Percentiles rank a stretch among this genome's conserved stretches.
These are phyloP conservation scores for Sarocladiaceae sp. DNA, from an alignment of 2,329 filamentous ascomycete genomes.

Conservation along the genomic window DNA sequence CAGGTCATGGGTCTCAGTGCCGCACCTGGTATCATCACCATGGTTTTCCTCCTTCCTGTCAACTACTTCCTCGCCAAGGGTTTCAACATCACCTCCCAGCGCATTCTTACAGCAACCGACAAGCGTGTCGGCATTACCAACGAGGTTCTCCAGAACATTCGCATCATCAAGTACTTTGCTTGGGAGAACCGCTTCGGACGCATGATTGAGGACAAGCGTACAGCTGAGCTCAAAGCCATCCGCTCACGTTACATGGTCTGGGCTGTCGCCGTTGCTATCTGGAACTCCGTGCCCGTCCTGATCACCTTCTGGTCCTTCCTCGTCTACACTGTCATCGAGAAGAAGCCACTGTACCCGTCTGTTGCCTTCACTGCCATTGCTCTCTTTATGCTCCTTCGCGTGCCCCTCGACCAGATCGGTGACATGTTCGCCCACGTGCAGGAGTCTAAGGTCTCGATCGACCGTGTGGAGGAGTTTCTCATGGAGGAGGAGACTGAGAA, in stretches of 20 bases:
- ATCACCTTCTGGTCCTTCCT: constrained; percentile 97
- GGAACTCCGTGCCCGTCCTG: constrained; percentile 91
- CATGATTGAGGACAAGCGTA: constrained; percentile 85
- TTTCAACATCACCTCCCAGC: constrained; percentile 83
- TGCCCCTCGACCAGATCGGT: constrained; percentile 90
- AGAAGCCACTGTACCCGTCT: constrained; percentile 85
- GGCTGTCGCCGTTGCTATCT: constrained; percentile 87
- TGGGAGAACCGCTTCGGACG: constrained; percentile 91
- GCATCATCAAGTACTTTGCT: constrained; percentile 99
- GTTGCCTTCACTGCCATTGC: constrained; percentile 95
- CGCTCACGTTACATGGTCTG: constrained; percentile 84
- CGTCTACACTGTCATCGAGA: constrained; percentile 84
- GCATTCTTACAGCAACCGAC: constrained; percentile 89
- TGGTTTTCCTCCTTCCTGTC: constrained; percentile 81
- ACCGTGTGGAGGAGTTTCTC: constrained; percentile 92
- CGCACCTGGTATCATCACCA: constrained; percentile 87
- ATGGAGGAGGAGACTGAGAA: constrained; percentile 95
- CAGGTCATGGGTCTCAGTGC: constrained; percentile 88
- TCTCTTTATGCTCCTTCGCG: constrained; percentile 87
- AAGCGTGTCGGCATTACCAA: constrained; percentile 96
- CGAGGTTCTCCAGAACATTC: constrained; percentile 93
- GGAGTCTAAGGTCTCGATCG: constrained; percentile 93
- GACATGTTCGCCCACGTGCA: constrained; percentile 99
- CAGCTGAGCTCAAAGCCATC: constrained; percentile 71
- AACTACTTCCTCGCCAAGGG: constrained; percentile 85